These are phyloP conservation scores for Cryptomeria japonica DNA, from an alignment of 75 land plant species.

Conservation along the genomic window DNA sequence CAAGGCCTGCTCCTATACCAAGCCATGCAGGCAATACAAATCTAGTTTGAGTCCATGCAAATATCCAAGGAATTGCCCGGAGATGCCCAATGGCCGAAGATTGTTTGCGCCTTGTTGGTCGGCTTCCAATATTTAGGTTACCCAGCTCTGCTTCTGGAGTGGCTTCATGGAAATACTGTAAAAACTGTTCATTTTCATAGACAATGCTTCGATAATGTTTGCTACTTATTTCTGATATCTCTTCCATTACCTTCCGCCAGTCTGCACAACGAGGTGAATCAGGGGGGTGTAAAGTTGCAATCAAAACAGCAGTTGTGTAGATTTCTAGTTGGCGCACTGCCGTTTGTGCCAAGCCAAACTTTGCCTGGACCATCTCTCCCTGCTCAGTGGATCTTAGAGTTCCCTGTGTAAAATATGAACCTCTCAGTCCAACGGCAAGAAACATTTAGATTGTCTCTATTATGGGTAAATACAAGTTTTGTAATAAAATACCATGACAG, in stretches of 20 bases:
- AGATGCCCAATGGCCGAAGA: constrained; percentile 79
- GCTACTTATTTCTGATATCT: constrained; percentile 84
- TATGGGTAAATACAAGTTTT: neutral
- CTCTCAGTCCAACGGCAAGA: neutral
- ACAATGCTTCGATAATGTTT: constrained; percentile 72
- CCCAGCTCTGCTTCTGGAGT: constrained; percentile 98
- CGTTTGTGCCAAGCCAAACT: constrained; percentile 84
- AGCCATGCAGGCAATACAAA: constrained; percentile 97
- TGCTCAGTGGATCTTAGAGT: constrained; percentile 91
- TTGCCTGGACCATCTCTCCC: constrained; percentile 99
- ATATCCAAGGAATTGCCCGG: constrained; percentile 97
- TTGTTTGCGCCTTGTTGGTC: constrained; percentile 79
- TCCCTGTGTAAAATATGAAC: constrained; percentile 47
- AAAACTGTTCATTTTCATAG: constrained; percentile 81
- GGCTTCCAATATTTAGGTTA: constrained; percentile 92
- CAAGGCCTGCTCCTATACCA: constrained; percentile 84
- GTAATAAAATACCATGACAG: constrained; percentile 70
- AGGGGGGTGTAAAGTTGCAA: constrained; percentile 89
- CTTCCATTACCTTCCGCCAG: constrained; percentile 93
- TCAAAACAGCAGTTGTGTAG: constrained; percentile 93
- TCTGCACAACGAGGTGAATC: constrained; percentile 73
- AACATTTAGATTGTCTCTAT: constrained; percentile 4
- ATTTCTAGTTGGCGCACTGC: constrained; percentile 92
- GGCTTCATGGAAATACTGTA: constrained; percentile 85
- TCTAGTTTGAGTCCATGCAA: constrained; percentile 98